phyloP scores from a whole-genome alignment of 192 early-diverging fungal species.

The Paraglomus occultum region DNA sequence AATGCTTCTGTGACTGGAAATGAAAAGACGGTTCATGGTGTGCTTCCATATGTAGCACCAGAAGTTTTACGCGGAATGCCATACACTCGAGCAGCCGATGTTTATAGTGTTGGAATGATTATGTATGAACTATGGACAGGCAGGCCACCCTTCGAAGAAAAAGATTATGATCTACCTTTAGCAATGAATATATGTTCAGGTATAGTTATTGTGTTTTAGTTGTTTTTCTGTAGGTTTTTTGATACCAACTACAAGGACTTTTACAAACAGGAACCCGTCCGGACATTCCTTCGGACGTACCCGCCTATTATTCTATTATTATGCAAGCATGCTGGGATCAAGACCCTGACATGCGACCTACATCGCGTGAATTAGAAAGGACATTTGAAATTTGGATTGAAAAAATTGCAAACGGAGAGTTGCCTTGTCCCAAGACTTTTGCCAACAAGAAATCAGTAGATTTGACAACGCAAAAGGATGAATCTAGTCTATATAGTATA shows the following conservation, averaged over 20 bases:
- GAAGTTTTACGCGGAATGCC: not conserved
- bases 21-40: not conserved
- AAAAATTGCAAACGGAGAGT: too few species aligned
- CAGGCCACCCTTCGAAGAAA: not conserved
- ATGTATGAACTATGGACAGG: constrained; percentile 6
- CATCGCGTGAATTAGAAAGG: not conserved
- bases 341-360: not conserved
- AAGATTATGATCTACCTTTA: not conserved
- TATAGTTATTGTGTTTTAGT: too few species aligned
- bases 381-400: not conserved
- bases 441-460: too few species aligned
- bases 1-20: not conserved
- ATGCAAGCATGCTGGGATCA: not conserved
- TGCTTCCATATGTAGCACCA: constrained; percentile 6
- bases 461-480: too few species aligned
- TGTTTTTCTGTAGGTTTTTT: too few species aligned
- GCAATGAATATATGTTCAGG: not conserved
- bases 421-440: too few species aligned
- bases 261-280: not conserved
- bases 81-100: not conserved
- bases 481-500: too few species aligned
- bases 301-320: not conserved
- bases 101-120: constrained; percentile 4
- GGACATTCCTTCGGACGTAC: not conserved
- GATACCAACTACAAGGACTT: too few species aligned